phyloP scores from a whole-genome alignment of 257 asterid species.

The Jasminum sambac region DNA sequence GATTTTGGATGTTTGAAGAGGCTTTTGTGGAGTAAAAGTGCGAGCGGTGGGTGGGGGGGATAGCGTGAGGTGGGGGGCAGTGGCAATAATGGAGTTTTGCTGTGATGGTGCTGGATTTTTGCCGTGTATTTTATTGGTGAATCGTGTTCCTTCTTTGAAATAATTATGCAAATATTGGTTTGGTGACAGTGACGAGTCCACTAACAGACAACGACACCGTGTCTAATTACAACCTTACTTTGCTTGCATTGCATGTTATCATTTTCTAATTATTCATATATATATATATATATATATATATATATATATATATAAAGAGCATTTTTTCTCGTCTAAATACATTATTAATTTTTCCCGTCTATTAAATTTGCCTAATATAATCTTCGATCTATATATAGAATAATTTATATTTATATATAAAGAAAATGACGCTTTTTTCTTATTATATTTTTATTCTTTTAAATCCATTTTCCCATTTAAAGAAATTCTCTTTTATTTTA shows the following conservation, averaged over 20 bases:
- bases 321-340: no score
- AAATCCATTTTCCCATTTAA: no score
- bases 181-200: conserved; percentile 30
- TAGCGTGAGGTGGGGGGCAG: not conserved
- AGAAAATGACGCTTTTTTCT: no score
- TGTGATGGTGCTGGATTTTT: conserved; percentile 23
- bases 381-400: no score
- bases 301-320: no score
- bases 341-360: no score
- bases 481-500: no score
- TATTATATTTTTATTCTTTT: no score
- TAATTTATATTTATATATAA: no score
- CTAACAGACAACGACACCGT: conserved; percentile 41
- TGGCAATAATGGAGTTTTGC: conserved; percentile 30
- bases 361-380: no score
- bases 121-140: conserved; percentile 19
- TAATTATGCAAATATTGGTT: conserved; percentile 16
- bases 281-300: no score
- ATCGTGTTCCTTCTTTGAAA: not conserved
- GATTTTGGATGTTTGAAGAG: not conserved
- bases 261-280: not conserved
- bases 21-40: not conserved
- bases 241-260: not conserved
- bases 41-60: not conserved
- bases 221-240: conserved; percentile 25